These are phyloP conservation scores for Stagonosporopsis rhizophila DNA, from an alignment of 2,329 filamentous ascomycete genomes.

Conservation along the genomic window DNA sequence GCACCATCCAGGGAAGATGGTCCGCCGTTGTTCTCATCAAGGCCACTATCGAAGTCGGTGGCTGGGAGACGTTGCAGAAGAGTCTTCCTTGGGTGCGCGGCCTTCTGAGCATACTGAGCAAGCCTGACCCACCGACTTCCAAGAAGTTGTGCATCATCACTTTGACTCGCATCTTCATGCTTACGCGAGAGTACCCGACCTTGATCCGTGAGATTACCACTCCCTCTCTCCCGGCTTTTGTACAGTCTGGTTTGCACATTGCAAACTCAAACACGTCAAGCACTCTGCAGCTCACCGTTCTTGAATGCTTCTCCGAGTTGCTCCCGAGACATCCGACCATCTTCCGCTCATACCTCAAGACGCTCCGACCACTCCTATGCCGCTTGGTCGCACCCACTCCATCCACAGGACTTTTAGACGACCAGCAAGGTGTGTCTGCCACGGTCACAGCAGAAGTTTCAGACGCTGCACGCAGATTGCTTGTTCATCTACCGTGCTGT, in stretches of 20 bases:
- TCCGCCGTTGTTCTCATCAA: constrained; percentile 81
- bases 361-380: constrained; percentile 68
- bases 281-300: constrained; percentile 68
- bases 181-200: constrained; percentile 82
- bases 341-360: constrained; percentile 76
- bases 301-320: constrained; percentile 74
- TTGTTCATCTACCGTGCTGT: constrained; percentile 77
- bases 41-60: constrained; percentile 79
- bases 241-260: constrained; percentile 75
- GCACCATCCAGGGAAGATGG: constrained; percentile 76
- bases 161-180: constrained; percentile 81
- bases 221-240: constrained; percentile 76
- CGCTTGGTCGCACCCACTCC: constrained; percentile 70
- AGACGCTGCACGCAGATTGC: constrained; percentile 67
- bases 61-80: constrained; percentile 79
- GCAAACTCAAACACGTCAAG: constrained; percentile 30
- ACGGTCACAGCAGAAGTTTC: constrained; percentile 61
- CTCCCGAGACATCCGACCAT: constrained; percentile 83
- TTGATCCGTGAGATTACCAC: constrained; percentile 88
- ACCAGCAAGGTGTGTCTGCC: constrained; percentile 44
- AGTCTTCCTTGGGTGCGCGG: constrained; percentile 78
- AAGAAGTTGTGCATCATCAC: constrained; percentile 81
- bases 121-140: constrained; percentile 75
- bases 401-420: constrained; percentile 44
- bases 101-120: constrained; percentile 79